Evolutionary conservation across 257 asterid species (phyloP).

Genomic region (Parsonsia alboflavescens): DNA sequence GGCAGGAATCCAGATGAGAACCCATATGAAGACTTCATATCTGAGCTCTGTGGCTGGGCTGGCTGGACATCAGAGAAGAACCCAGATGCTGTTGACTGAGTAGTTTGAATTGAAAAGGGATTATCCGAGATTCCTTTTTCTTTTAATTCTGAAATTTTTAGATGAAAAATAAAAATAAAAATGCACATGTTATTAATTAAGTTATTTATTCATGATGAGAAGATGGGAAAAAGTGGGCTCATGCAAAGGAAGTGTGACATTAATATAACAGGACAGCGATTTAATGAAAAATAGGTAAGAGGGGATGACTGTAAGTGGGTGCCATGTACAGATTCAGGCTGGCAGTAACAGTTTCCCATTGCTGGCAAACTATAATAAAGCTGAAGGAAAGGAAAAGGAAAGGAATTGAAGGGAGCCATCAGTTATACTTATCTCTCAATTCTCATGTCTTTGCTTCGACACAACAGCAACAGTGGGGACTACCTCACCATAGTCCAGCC

Average conservation of each 20-base stretch:
- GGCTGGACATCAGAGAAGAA: too few species aligned
- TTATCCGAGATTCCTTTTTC: not conserved
- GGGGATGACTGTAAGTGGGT: not conserved
- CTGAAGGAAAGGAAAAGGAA: conserved; percentile 17
- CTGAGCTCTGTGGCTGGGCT: too few species aligned
- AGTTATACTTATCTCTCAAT: too few species aligned
- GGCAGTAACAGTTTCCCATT: conserved; percentile 38
- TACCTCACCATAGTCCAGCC: too few species aligned
- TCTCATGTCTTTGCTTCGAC: too few species aligned
- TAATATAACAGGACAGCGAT: conserved; percentile 7
- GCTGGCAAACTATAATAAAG: conserved; percentile 32
- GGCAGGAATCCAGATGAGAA: too few species aligned
- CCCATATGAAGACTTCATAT: too few species aligned
- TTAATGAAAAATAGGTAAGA: conserved; percentile 8
- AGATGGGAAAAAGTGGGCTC: not conserved
- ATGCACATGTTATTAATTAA: conserved; percentile 13
- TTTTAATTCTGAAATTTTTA: not conserved
- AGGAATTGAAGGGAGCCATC: not conserved
- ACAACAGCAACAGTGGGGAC: not conserved
- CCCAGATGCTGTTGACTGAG: not conserved
- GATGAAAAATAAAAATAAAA: not conserved
- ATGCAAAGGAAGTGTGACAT: not conserved
- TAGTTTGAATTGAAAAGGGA: too few species aligned
- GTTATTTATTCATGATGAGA: not conserved
- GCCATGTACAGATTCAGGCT: conserved; percentile 21